A percentile compares a stretch with the other conserved stretches of the same genome.
Evolutionary conservation across 345 rosid species (phyloP).

Genomic region (Iberis pinnata): DNA sequence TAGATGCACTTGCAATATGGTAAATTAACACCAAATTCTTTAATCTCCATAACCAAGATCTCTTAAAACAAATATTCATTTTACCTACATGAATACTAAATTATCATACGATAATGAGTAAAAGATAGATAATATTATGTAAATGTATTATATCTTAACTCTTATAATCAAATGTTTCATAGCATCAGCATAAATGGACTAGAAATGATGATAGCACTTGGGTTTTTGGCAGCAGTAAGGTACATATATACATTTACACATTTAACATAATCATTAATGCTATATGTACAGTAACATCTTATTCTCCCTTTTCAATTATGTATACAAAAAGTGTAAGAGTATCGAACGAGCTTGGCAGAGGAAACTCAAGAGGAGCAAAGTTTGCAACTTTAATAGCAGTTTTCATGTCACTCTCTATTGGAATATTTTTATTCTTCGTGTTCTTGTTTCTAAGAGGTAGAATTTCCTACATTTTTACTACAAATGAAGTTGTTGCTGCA

Average conservation of each 20-base stretch:
- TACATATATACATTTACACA: slow-evolving; percentile 5
- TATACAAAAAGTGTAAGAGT: slow-evolving; percentile 53
- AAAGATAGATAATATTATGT: neutral
- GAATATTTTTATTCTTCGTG: slow-evolving; percentile 39
- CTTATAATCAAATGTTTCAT: neutral
- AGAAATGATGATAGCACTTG: slow-evolving; percentile 81
- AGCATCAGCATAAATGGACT: slow-evolving; percentile 68
- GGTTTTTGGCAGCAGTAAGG: slow-evolving; percentile 76
- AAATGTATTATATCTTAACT: neutral
- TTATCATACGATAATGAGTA: neutral
- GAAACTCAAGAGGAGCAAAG: slow-evolving; percentile 49
- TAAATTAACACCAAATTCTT: slow-evolving; percentile 21
- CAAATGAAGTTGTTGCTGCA: slow-evolving; percentile 41
- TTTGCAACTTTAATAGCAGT: slow-evolving; percentile 40
- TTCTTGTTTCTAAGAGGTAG: slow-evolving; percentile 51
- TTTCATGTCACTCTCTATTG: slow-evolving; percentile 40
- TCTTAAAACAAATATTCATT: neutral
- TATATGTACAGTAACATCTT: neutral
- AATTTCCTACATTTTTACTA: slow-evolving; percentile 58
- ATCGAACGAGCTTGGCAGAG: slow-evolving; percentile 75
- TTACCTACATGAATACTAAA: neutral
- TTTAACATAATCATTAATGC: neutral
- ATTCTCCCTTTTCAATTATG: neutral
- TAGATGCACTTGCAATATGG: slow-evolving; percentile 83
- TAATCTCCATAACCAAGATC: neutral